phyloP scores from a whole-genome alignment of 495 filamentous ascomycete species.

The Cercophora newfieldiana region DNA sequence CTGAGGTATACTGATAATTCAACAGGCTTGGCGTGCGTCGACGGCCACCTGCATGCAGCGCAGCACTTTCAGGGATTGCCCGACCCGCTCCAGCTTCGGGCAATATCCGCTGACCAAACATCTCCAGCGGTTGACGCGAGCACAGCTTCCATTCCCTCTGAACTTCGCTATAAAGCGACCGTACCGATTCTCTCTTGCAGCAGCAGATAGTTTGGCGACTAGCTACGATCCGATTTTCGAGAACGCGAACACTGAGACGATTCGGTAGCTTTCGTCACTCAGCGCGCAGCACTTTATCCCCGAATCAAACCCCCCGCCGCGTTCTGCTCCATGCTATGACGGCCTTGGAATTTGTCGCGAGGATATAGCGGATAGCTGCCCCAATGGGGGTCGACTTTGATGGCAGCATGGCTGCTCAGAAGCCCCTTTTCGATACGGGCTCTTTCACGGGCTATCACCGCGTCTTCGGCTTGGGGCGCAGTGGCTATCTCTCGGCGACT shows the following conservation, averaged over 20 bases:
- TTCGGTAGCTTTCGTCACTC: background rate
- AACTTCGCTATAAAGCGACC: background rate
- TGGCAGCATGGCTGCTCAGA: conserved; percentile 36
- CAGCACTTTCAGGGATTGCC: conserved; percentile 2
- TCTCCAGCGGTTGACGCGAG: background rate
- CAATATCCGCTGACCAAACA: conserved; percentile 1
- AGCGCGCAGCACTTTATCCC: background rate
- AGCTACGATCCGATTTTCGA: background rate
- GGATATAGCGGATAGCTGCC: conserved; percentile 24
- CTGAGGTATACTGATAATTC: background rate
- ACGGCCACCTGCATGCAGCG: conserved; percentile 14
- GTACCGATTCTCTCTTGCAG: background rate
- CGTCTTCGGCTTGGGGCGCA: conserved; percentile 37
- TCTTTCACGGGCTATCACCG: conserved; percentile 54
- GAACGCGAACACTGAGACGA: background rate
- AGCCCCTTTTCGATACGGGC: conserved; percentile 50
- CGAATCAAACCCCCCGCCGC: background rate
- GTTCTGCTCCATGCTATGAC: conserved; percentile 30
- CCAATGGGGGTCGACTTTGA: conserved; percentile 33
- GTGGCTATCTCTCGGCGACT: conserved; percentile 48
- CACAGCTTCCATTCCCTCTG: background rate
- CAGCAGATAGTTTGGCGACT: background rate
- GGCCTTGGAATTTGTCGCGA: conserved; percentile 11
- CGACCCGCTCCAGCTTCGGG: background rate
- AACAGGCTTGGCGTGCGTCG: conserved; percentile 9